Base-by-base conservation (phyloP, 2,329 filamentous ascomycete genomes). In the Aspergillus aculeatinus region DNA sequence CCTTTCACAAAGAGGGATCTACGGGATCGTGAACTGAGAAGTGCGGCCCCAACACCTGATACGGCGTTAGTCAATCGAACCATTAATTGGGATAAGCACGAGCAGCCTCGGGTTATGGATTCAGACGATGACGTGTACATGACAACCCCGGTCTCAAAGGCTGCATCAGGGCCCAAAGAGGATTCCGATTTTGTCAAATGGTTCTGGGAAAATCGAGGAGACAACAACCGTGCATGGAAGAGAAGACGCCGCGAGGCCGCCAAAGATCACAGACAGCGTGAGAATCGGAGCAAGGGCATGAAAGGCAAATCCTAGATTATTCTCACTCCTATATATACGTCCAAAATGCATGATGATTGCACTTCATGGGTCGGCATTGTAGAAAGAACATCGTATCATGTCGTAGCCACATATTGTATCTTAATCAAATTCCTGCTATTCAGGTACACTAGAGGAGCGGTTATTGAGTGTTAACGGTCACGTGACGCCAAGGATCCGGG, bases 21-120 rank as follows among this genome's bases (percentile, higher is more conserved):
- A 31, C 85, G 92, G 63, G 85, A 85, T 54, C 72, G 81, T 35
- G 75, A 75, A 49, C 72, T 90, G n/a, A 85, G 95, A 58, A 97
- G 92, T 72, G 92, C 92, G 5, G 95, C 95, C 2, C 95, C 95
- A 0, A 99, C 95, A 0, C 95, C 95, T 0, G 95, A 99, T 72
- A 98, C 95, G 0, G 92, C 92, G 1, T 87, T 92, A 61, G 87
- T 90, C 2, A 87, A 64, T 57, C 73, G 72, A 31, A 72, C 60
- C 48, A 72, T 68, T 48, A 70, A 75, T 31, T 72, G 71, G 70
- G 67, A 67, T 7, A 63, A 63, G 5, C 10, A 29, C 19, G 57
- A 54, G 7, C 31, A 67, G 19, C 57, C 62, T 5, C 67, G 71
- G 12, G 59, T 63, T 5, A 62, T 64, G 55, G 64, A 67, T 21